Base-by-base conservation (phyloP, 148 eudicot genomes). In the Cornus florida region DNA sequence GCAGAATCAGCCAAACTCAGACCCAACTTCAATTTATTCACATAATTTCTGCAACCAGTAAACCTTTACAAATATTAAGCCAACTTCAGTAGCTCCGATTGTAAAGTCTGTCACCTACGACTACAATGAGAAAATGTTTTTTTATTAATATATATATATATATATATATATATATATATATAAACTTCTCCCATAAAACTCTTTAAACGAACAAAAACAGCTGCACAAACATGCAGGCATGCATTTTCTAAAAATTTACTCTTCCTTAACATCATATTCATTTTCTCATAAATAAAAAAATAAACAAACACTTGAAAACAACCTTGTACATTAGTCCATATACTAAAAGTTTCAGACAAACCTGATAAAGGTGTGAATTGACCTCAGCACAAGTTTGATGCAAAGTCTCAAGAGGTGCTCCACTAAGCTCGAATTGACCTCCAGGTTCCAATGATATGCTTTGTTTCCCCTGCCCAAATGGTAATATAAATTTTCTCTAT, bases 331-430 rank as follows among this genome's bases (percentile, higher is more conserved):
- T n/a, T 19, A 32, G 11, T 5, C 19, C 38, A 64, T 31, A 62
- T 66, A 71, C 19, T 48, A 19, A 64, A 75, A 10, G 23, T 56
- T 20, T 57, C 23, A 38, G 56, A 86, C 85, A 68, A 77, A 97
- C 99, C 97, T 97, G 99, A 85, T 97, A 97, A 78, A 97, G 97
- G 78, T 97, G 99, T 28, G 99, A 97, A 86, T 97, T 94, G 68
- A 94, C 96, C 84, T 94, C 99, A 10, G 97, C 99, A 83, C 98
- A 97, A 46, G 98, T 97, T 88, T 97, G 99, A 90, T 97, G 99
- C 68, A 97, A 86, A 67, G 99, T 94, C 85, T 97, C 98, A 80
- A 97, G 91, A 65, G 99, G 98, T 73, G 98, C 99, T 79, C 99
- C 99, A 81, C 99, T 97, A 67, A 97, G 98, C 86, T 97, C 99